Evolutionary conservation across 805 yeast species (phyloP).

Genomic region (Myxozyma melibiosi): DNA sequence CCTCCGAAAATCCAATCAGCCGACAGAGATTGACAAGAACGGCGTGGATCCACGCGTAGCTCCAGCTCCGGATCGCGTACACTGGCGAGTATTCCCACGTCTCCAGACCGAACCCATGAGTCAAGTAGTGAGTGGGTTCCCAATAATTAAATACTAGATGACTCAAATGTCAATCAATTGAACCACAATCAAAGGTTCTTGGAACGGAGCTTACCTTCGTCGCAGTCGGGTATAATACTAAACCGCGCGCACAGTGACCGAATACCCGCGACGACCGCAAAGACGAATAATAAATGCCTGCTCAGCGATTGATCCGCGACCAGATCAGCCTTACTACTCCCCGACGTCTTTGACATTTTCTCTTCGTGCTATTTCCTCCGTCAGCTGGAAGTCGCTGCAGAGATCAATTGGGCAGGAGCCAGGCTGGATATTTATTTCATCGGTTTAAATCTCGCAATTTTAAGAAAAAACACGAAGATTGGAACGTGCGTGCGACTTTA

Average conservation of each 20-base stretch:
- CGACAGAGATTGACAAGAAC: slow-evolving; percentile 32
- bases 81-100: slow-evolving; percentile 97
- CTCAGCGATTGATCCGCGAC: not conserved
- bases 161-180: not conserved
- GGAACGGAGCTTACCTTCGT: slow-evolving; percentile 56
- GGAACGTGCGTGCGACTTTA: no score
- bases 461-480: no score
- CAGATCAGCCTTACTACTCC: not conserved
- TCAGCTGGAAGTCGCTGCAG: no score
- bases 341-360: not conserved
- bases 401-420: no score
- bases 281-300: slow-evolving; percentile 9
- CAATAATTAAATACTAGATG: slow-evolving; percentile 73
- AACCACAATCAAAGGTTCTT: not conserved
- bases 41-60: slow-evolving; percentile 60
- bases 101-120: slow-evolving; percentile 84
- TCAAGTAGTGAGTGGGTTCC: slow-evolving; percentile 83
- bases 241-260: slow-evolving; percentile 48
- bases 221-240: slow-evolving; percentile 86
- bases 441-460: no score
- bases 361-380: no score
- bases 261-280: slow-evolving; percentile 34
- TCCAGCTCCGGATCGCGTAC: slow-evolving; percentile 84
- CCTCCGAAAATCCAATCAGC: slow-evolving; percentile 32
- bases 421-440: no score